Evolutionary conservation across 371 early-diverging fungal genomes (phyloP), one percentile per base, ranked within the genome.

Genomic region (Mortierella sp.): DNA sequence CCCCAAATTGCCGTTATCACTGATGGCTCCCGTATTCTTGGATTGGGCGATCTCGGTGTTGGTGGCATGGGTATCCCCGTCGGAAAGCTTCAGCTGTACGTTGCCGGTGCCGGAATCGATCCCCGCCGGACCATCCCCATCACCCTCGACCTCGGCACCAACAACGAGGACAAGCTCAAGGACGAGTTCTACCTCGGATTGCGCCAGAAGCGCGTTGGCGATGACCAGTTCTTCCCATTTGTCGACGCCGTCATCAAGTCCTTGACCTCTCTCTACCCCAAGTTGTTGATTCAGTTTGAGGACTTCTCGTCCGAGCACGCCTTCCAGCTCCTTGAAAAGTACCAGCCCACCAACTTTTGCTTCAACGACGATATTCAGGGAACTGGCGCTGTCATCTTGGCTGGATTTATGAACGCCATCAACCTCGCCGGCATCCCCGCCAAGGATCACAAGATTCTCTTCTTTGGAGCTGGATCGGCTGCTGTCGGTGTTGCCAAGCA

Each of bases 41-140:
- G 98, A 19, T 90, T 98, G 19, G 98, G 98, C 26, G 98, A 98
- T 87, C 90, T 97, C 71, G 98, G 98, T 78, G 90, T 97, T 34
- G 95, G 94, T 77, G 98, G 98, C 26, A 95, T 97, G 93, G 97
- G 96, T 37, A 98, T 98, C 79, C 96, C 97, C 16, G 93, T 97
- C 44, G 98, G 97, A 59, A 98, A 97, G 88, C 93, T 97, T 2
- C 97, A 96, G 78, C 91, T 97, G 5, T 96, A 97, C 77, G 94
- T 96, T 13, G 98, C 96, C 31, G 96, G 95, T 59, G 98, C 96
- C 26, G 98, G 98, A 67, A 92, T 98, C 46, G 93, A 97, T 82
- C 98, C 98, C 34, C 86, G 93, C 40, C 90, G 92, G n/a, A 95
- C 96, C 6, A 88, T 98, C 50, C 98, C 98, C 50, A 96, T 98